Evolutionary conservation across 2,329 filamentous ascomycete species (phyloP).

Genomic region (Colletotrichum australisinense): DNA sequence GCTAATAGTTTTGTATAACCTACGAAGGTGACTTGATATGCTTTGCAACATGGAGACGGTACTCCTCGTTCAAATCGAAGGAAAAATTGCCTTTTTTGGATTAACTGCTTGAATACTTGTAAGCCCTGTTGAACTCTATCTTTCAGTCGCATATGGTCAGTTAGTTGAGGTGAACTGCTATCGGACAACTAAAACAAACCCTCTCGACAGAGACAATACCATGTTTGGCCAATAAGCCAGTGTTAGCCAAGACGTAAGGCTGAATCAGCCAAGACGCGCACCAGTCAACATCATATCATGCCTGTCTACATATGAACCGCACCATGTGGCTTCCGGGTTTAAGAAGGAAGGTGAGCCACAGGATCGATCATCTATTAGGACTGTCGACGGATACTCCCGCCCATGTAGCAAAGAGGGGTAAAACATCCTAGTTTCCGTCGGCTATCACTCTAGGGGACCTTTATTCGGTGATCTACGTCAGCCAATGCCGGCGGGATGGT

Average conservation of each 20-base stretch:
- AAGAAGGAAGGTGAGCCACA: background rate
- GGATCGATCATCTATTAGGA: background rate
- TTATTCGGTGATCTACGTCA: background rate
- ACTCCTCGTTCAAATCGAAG: too few species aligned
- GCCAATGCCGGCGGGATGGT: background rate
- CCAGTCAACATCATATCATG: too few species aligned
- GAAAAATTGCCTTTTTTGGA: too few species aligned
- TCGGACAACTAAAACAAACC: too few species aligned
- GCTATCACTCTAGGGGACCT: background rate
- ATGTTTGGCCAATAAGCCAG: background rate
- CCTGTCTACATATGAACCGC: background rate
- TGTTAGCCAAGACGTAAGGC: background rate
- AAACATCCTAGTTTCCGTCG: background rate
- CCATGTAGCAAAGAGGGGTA: background rate
- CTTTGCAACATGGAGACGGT: too few species aligned
- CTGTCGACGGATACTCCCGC: background rate
- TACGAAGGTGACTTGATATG: too few species aligned
- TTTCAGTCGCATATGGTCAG: too few species aligned
- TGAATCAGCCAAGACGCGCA: background rate
- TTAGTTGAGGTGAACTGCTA: too few species aligned
- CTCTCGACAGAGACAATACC: too few species aligned
- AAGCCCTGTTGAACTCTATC: too few species aligned
- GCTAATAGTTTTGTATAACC: too few species aligned
- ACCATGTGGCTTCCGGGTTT: background rate
- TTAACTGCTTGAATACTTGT: too few species aligned